Evolutionary conservation across 495 filamentous ascomycete genomes (phyloP), one percentile per base, ranked within the genome.

Genomic region (Extremus antarcticus): DNA sequence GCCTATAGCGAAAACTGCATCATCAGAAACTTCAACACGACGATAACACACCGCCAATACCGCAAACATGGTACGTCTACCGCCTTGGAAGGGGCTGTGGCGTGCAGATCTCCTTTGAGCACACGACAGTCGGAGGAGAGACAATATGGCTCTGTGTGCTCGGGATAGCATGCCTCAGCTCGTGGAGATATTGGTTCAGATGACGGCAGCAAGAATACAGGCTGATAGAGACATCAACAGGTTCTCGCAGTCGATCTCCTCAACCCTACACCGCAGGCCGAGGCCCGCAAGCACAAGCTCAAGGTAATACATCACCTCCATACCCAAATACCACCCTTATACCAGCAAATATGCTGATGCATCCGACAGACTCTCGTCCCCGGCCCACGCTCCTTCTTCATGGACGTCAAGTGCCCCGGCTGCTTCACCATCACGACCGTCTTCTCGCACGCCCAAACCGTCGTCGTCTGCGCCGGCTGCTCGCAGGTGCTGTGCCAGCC

Each of bases 401-500:
- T 98, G 92, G 92, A 98, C 67, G 92, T 98, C 77, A 98, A 96
- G 82, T 98, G 92, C 84, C 92, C 91, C 70, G 92, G 92, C 68
- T 98, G 92, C 85, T 98, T 98, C 85, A 95, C 88, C 67, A 98
- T 98, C 83, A 98, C 92, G 70, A 96, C 91, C 72, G 92, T 98
- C 74, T 98, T 95, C 86, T 96, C 91, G 56, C 92, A 98, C 81
- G 92, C 92, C 72, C 92, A 98, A 79, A 98, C 92, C 69, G 92
- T 98, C 72, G 92, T 98, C 74, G 91, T 95, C 79, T 98, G 92
- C 81, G 87, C 87, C 67, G 91, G 91, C 61, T 96, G 91, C 85
- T 90, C 88, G 56, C 94, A 89, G 63, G 88, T 92, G 54, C 87
- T 96, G 47, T 97, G 92, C 84, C 92, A 98, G 74, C 92, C 92